phyloP scores from a whole-genome alignment of 2,329 filamentous ascomycete species.

The Fusarium domesticum region DNA sequence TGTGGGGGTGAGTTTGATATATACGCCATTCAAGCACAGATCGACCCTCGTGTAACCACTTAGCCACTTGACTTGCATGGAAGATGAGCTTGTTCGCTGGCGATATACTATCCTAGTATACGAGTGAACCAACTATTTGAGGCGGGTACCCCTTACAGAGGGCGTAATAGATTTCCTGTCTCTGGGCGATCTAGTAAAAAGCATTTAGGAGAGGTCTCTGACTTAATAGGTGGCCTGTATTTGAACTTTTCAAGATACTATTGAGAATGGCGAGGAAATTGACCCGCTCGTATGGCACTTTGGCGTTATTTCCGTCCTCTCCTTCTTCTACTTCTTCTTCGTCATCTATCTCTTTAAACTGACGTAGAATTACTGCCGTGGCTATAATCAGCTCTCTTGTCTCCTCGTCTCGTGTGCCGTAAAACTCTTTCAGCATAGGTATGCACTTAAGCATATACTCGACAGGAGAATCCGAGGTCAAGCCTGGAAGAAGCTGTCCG shows the following conservation, averaged over 20 bases:
- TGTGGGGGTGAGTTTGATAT: too few relatives aligned
- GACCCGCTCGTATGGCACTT: slow-evolving; percentile 4
- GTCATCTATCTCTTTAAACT: slow-evolving; percentile 23
- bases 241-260: slow-evolving; percentile 17
- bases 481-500: slow-evolving; percentile 7
- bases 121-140: slow-evolving; percentile 19
- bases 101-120: slow-evolving; percentile 19
- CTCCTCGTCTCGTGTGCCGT: slow-evolving; percentile 15
- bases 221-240: slow-evolving; percentile 10
- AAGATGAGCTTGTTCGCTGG: slow-evolving; percentile 21
- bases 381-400: slow-evolving; percentile 17
- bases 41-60: slow-evolving; percentile 16
- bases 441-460: slow-evolving; percentile 27
- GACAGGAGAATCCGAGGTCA: slow-evolving; percentile 9
- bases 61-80: slow-evolving; percentile 18
- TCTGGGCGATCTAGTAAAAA: slow-evolving; percentile 22
- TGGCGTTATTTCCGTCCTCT: too few relatives aligned
- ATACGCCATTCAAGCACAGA: slow-evolving; percentile 20
- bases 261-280: slow-evolving; percentile 21
- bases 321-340: slow-evolving; percentile 21
- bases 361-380: slow-evolving; percentile 12
- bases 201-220: slow-evolving; percentile 9
- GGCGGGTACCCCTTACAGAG: slow-evolving; percentile 15
- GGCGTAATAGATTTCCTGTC: slow-evolving; percentile 21
- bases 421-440: slow-evolving; percentile 15